These are phyloP conservation scores for Crepidotus variabilis DNA, from an alignment of 768 basidiomycete genomes.

Conservation along the genomic window DNA sequence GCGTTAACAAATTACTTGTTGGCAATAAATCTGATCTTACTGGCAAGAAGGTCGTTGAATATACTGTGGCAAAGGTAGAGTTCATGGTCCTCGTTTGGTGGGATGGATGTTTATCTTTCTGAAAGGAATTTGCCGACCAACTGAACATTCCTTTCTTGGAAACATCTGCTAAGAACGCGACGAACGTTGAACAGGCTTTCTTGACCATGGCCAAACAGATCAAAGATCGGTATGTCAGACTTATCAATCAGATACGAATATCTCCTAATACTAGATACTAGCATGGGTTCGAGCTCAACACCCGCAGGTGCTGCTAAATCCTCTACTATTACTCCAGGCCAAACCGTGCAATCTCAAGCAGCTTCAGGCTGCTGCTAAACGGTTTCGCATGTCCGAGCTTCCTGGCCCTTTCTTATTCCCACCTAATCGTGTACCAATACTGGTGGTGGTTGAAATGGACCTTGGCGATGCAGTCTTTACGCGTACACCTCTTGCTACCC, in stretches of 20 bases:
- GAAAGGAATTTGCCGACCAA: slow-evolving; percentile 92
- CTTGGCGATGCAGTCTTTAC: slow-evolving; percentile 31
- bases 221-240: slow-evolving; percentile 69
- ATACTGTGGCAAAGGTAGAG: slow-evolving; percentile 77
- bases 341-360: slow-evolving; percentile 75
- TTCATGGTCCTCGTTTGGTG: background rate
- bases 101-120: slow-evolving; percentile 5
- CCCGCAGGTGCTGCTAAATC: slow-evolving; percentile 76
- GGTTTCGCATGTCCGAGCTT: slow-evolving; percentile 9
- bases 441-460: slow-evolving; percentile 10
- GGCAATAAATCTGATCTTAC: slow-evolving; percentile 99
- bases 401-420: background rate
- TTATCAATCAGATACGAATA: background rate
- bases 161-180: slow-evolving; percentile 98
- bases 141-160: slow-evolving; percentile 93
- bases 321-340: slow-evolving; percentile 79
- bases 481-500: slow-evolving; percentile 31
- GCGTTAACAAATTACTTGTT: slow-evolving; percentile 97
- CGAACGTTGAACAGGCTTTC: slow-evolving; percentile 99
- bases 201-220: slow-evolving; percentile 98
- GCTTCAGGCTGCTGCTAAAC: slow-evolving; percentile 77
- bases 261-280: slow-evolving; percentile 22
- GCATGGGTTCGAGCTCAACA: slow-evolving; percentile 83
- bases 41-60: slow-evolving; percentile 93
- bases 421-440: slow-evolving; percentile 5